These are phyloP conservation scores for Fusarium clavum DNA, from an alignment of 2,329 filamentous ascomycete genomes.

Conservation along the genomic window DNA sequence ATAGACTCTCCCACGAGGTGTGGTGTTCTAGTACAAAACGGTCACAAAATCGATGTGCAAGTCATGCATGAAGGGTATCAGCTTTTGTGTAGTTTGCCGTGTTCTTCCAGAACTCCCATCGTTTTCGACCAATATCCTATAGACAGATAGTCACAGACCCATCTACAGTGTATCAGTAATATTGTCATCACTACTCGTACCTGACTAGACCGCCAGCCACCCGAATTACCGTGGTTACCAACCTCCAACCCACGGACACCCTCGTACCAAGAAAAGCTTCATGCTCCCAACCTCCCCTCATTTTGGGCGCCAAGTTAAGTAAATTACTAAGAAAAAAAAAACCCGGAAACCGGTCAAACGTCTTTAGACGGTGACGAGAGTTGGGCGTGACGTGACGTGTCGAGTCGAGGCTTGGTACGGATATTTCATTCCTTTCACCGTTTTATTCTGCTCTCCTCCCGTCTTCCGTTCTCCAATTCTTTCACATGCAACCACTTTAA, in stretches of 20 bases:
- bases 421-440: constrained; percentile 14
- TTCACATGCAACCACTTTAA: constrained; percentile 15
- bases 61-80: neutral
- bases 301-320: constrained; percentile 13
- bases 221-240: constrained; percentile 21
- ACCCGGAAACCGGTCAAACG: constrained; percentile 27
- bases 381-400: constrained; percentile 32
- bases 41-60: neutral
- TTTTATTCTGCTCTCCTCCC: neutral
- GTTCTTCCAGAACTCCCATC: neutral
- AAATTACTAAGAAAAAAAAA: constrained; percentile 4
- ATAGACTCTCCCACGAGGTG: neutral
- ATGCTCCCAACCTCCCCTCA: constrained; percentile 21
- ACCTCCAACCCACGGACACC: constrained; percentile 13
- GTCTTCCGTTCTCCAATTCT: neutral
- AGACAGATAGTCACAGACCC: neutral
- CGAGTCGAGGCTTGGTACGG: constrained; percentile 9
- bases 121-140: neutral
- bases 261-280: constrained; percentile 9
- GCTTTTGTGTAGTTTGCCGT: neutral
- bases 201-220: constrained; percentile 18
- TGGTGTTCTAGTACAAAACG: neutral
- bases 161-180: neutral
- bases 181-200: neutral
- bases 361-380: constrained; percentile 6